Evolutionary conservation across 495 filamentous ascomycete species (phyloP), one percentile per base, ranked within the genome.

Genomic region (Darksidea phi): DNA sequence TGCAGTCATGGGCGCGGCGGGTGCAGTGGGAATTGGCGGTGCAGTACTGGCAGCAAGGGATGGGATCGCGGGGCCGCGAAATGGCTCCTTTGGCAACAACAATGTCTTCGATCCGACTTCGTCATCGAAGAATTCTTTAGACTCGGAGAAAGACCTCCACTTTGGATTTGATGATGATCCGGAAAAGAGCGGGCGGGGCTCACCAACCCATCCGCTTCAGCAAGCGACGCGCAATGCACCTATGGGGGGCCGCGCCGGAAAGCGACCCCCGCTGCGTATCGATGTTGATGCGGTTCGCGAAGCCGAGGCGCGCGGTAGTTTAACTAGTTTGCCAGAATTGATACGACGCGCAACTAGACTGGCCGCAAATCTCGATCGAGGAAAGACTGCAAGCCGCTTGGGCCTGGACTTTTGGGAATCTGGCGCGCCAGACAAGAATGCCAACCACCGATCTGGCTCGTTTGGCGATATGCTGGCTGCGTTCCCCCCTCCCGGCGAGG

Each of bases 401-500:
- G 80, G 70, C 8, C 75, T 79, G 59, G 76, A 80, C 43, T 80
- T 73, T 48, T 72, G 76, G 42, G 75, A 78, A 28, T 61, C 65
- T 42, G 77, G 72, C 61, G 64, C 70, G 68, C 32, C 66, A 12
- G 71, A 68, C 3, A 67, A 70, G 60, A 76, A 64, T 15, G 11
- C 28, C 3, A 32, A 68, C 13, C 66, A 73, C 45, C 70, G 73
- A n/a, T 83, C 80, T 2, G 82, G 81, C 73, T 82, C 91, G 65
- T 78, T 98, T 43, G 92, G 90, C 15, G 91, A 95, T 68, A 96
- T 97, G 70, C 79, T 98, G 6, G 88, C 89, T 12, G 89, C 91
- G 13, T 98, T 98, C 59, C 94, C 94, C 7, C 88, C 91, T 11
- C 91, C 94, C 5, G 84, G 82, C 4, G 77, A 84, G 6, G 78